Evolutionary conservation across 805 yeast species (phyloP), one percentile per base, ranked within the genome.

Genomic region (Schwanniomyces occidentalis): DNA sequence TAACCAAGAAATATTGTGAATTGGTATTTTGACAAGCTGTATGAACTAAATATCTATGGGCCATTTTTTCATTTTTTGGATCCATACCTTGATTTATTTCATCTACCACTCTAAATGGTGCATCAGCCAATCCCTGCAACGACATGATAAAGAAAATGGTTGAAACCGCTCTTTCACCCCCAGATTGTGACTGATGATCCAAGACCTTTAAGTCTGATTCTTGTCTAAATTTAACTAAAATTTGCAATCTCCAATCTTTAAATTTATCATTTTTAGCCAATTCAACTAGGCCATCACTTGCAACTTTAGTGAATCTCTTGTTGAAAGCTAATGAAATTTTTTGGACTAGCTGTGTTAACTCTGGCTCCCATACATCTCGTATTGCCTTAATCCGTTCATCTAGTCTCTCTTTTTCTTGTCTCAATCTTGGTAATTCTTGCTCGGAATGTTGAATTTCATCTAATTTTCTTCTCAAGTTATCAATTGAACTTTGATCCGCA

Each of bases 41-140:
- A 36, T 84, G 80, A 1, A 91, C 96, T 73, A 93, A 80, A 42
- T 86, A 77, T 42, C 77, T 75, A 55, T 91, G 96, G 2, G 93
- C 90, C 63, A 78, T 71, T 42, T 90, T 76, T 59, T 93, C 99
- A 53, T 93, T 93, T 41, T 77, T 77, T 8, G 95, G 85, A 63
- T 93, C 99, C 98, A 93, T 90, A 46, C 99, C 99, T 64, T 93
- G 99, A 56, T 93, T 93, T 43, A 93, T 95, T 67, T 93, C 99
- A 62, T 93, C 99, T 6, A 93, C 96, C 3, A 91, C 90, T 53
- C 98, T 71, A 52, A 93, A 88, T 7, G 99, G 98, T 0, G 96
- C 87, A 18, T 75, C 74, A 0, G 97, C 82, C 38, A 85, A 71
- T 8, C 89, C 91, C 63, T 93, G 99, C 43, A 93, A 67, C 1